These are phyloP conservation scores for Reticulascus tulasneorum DNA, from an alignment of 2,329 filamentous ascomycete species.

Conservation along the genomic window DNA sequence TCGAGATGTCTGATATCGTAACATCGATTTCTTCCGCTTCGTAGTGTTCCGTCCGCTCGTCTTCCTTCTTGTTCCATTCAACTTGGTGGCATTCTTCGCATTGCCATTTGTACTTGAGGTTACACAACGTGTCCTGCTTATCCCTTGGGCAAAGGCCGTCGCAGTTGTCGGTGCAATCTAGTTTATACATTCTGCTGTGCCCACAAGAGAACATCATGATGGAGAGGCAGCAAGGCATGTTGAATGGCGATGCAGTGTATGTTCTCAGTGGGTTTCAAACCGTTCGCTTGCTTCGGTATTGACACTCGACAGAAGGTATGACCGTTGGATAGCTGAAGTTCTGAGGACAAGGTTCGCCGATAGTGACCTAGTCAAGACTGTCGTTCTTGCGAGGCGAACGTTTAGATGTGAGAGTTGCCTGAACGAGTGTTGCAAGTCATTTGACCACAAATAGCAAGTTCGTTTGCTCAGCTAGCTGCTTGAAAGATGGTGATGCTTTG, in stretches of 20 bases:
- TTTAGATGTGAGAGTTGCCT: too few relatives aligned
- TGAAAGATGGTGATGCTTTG: too few relatives aligned
- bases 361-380: too few relatives aligned
- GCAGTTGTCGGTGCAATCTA: constrained; percentile 23
- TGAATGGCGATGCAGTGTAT: neutral
- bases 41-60: constrained; percentile 11
- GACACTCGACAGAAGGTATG: too few relatives aligned
- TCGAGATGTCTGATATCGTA: neutral
- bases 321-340: too few relatives aligned
- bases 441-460: too few relatives aligned
- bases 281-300: too few relatives aligned
- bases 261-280: too few relatives aligned
- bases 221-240: constrained; percentile 26
- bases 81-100: constrained; percentile 22
- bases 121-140: constrained; percentile 16
- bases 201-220: constrained; percentile 22
- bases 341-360: too few relatives aligned
- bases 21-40: neutral
- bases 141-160: constrained; percentile 16
- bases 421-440: too few relatives aligned
- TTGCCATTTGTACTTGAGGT: constrained; percentile 20
- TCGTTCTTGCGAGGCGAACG: too few relatives aligned
- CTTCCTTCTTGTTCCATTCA: constrained; percentile 4
- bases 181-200: constrained; percentile 21
- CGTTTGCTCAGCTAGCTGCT: too few relatives aligned